Base-by-base conservation (phyloP, 306 rosid genomes). In the Malus sylvestris region DNA sequence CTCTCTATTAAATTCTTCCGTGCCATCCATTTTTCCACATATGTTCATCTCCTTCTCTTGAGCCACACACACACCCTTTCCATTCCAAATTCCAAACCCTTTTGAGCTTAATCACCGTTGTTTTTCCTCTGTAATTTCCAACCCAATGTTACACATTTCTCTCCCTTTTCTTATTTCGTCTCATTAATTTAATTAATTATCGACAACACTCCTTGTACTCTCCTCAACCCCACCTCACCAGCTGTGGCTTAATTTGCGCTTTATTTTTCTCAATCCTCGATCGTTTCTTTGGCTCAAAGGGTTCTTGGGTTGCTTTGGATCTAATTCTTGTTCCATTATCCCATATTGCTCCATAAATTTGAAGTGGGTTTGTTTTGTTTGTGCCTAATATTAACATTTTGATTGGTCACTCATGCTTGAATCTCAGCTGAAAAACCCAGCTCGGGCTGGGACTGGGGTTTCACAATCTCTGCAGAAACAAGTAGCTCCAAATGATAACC, bases 341-440 rank as follows among this genome's bases (percentile, higher is more conserved):
- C n/a, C 57, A 32, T 32, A 32, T 10, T 55, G 67, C 40, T 74
- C 72, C 11, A n/a, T 63, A 40, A 70, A 73, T 42, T 40, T 2
- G 22, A 83, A 14, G 53, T 79, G 87, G 86, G 87, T 53, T 72
- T 67, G 22, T 25, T 44, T n/a, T 15, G 33, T 30, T 78, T 79
- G 29, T 25, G 45, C 45, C 0, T 2, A 9, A 40, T 18, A 40
- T 40, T 40, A 40, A 40, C 10, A 40, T 40, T 0, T 69, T 23
- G 58, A 63, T 61, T 74, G 58, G 7, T 13, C 0, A 14, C 22
- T 59, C 68, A 35, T 73, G 68, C 70, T 64, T 67, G 68, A 10
- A 76, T 58, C 85, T 72, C 88, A 52, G 63, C 83, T 70, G 49
- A 68, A 74, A 78, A 87, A 77, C 83, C 89, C 86, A 52, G 67